These are phyloP conservation scores for Colletotrichum sojae DNA, from an alignment of 2,329 filamentous ascomycete genomes.

Conservation along the genomic window DNA sequence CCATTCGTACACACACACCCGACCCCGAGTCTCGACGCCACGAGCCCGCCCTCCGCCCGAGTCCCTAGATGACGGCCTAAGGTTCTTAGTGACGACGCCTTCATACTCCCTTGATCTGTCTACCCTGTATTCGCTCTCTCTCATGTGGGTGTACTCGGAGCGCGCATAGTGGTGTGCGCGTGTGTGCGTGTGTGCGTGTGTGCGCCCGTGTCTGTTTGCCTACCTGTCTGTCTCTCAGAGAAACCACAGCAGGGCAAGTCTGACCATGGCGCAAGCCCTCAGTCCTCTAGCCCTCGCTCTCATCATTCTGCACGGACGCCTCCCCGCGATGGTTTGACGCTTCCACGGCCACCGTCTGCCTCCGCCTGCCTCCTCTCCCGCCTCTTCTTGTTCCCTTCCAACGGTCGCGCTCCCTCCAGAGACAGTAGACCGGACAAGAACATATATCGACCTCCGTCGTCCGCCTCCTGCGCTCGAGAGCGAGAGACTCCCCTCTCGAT, in stretches of 20 bases:
- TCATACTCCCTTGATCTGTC: conserved; percentile 34
- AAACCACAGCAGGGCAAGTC: conserved; percentile 8
- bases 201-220: conserved; percentile 1
- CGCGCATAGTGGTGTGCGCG: too few relatives aligned
- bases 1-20: conserved; percentile 9
- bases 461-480: conserved; percentile 20
- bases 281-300: conserved; percentile 29
- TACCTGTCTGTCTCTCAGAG: conserved; percentile 7
- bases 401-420: conserved; percentile 21
- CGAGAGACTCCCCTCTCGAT: conserved; percentile 4
- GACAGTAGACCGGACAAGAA: conserved; percentile 12
- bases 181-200: not conserved
- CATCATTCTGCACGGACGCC: conserved; percentile 39
- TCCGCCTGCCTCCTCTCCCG: conserved; percentile 35
- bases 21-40: conserved; percentile 36
- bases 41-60: conserved; percentile 26
- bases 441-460: conserved; percentile 34
- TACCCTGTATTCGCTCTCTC: conserved; percentile 7
- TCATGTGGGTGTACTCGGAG: not conserved
- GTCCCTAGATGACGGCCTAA: conserved; percentile 31
- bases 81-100: conserved; percentile 34
- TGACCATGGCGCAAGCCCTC: conserved; percentile 29
- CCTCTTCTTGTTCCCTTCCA: conserved; percentile 17
- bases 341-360: conserved; percentile 27
- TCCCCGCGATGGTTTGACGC: conserved; percentile 40